phyloP scores from a whole-genome alignment of 2,329 filamentous ascomycete species.

The Exophiala calicioides region DNA sequence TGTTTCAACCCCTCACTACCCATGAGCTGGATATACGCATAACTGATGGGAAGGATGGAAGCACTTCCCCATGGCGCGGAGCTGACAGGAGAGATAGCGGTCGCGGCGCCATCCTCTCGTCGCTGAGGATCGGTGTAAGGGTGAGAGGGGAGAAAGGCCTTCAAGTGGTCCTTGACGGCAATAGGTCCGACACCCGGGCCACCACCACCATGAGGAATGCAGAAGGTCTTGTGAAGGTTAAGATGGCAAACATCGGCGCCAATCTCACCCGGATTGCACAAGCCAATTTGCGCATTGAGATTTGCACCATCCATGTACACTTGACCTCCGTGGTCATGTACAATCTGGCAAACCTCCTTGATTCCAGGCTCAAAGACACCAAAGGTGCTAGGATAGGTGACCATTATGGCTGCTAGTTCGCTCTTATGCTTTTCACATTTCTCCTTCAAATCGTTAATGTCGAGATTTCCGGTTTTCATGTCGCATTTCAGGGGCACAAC shows the following conservation, averaged over 20 bases:
- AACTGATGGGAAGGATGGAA: conserved; percentile 89
- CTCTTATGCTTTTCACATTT: conserved; percentile 88
- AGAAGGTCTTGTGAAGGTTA: conserved; percentile 98
- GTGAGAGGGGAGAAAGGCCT: conserved; percentile 73
- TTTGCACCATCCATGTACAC: conserved; percentile 99
- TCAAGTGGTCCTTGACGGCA: conserved; percentile 80
- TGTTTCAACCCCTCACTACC: conserved; percentile 77
- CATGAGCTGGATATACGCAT: conserved; percentile 96
- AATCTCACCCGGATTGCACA: conserved; percentile 92
- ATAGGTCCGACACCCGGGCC: conserved; percentile 93
- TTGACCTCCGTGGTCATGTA: conserved; percentile 84
- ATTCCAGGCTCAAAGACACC: conserved; percentile 91
- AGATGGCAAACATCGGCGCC: conserved; percentile 96
- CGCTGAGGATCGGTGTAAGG: conserved; percentile 55
- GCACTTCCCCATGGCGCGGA: conserved; percentile 85
- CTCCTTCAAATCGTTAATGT: conserved; percentile 77
- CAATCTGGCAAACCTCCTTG: conserved; percentile 79
- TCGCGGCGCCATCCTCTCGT: conserved; percentile 24
- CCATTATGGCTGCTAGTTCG: conserved; percentile 89
- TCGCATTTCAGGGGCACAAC: conserved; percentile 93
- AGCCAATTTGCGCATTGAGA: conserved; percentile 96
- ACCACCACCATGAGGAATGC: conserved; percentile 93
- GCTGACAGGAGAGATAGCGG: conserved; percentile 70
- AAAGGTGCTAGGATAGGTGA: conserved; percentile 93
- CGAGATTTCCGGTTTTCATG: conserved; percentile 80